Conservation (phyloP, 2,329 filamentous ascomycete species). For the Clarireedia paspali region DNA sequence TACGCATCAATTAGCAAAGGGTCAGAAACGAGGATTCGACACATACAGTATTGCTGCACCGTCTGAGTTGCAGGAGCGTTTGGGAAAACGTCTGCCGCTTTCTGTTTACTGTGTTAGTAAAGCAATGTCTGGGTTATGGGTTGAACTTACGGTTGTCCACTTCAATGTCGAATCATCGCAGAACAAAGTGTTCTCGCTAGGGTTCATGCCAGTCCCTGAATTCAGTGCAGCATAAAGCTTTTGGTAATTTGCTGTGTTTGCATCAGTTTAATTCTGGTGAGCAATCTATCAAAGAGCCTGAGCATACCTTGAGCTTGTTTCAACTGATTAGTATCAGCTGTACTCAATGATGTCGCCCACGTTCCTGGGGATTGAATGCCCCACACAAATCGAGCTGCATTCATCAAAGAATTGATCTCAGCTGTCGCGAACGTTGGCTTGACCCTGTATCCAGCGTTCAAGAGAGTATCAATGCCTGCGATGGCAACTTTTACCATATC, state of each 20-base stretch:
- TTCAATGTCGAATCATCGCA: slow-evolving; percentile 5
- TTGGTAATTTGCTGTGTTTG: slow-evolving; percentile 1
- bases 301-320: slow-evolving; percentile 5
- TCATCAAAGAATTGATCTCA: background rate
- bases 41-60: background rate
- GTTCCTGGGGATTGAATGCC: background rate
- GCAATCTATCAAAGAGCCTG: no score
- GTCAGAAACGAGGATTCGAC: background rate
- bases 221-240: slow-evolving; percentile 2
- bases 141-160: slow-evolving; percentile 1
- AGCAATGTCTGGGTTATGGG: background rate
- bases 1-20: background rate
- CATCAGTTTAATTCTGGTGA: background rate
- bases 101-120: background rate
- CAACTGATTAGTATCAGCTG: slow-evolving; percentile 1
- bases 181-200: slow-evolving; percentile 2
- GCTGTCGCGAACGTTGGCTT: background rate
- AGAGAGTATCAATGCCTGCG: background rate
- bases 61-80: background rate
- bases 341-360: background rate
- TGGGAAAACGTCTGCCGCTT: slow-evolving; percentile 1
- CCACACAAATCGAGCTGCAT: background rate
- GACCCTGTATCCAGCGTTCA: slow-evolving; percentile 1
- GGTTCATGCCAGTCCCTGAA: background rate
- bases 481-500: slow-evolving; percentile 2